phyloP scores from a whole-genome alignment of 257 asterid genomes.

The Fraxinus excelsior region DNA sequence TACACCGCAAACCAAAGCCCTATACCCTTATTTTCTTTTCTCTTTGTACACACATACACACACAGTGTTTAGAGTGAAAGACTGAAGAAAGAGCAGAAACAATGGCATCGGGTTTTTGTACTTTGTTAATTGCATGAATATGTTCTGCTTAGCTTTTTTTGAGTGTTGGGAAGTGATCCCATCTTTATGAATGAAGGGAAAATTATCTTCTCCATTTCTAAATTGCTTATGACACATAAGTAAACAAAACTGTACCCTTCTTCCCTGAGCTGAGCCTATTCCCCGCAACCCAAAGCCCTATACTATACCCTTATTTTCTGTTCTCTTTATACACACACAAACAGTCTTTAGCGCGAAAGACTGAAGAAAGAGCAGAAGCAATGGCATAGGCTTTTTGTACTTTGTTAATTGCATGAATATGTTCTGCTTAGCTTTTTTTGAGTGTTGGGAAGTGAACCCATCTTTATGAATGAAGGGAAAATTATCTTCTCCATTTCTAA shows the following conservation, averaged over 20 bases:
- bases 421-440: constrained; percentile 14
- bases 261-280: background rate
- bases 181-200: background rate
- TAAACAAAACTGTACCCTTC: background rate
- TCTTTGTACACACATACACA: background rate
- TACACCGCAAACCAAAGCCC: background rate
- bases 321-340: background rate
- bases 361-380: constrained; percentile 24
- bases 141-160: constrained; percentile 14
- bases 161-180: constrained; percentile 28
- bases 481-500: background rate
- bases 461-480: background rate
- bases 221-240: background rate
- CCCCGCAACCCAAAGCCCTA: background rate
- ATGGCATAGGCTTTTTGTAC: constrained; percentile 13
- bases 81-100: constrained; percentile 26
- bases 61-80: constrained; percentile 29
- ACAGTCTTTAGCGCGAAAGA: no score
- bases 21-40: background rate
- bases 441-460: constrained; percentile 29
- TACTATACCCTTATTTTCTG: background rate
- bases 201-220: background rate
- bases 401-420: constrained; percentile 17
- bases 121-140: constrained; percentile 19
- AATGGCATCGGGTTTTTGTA: constrained; percentile 7